Evolutionary conservation across 148 eudicot genomes (phyloP), one percentile per base, ranked within the genome.

Genomic region (Amaranthus hypochondriacus): DNA sequence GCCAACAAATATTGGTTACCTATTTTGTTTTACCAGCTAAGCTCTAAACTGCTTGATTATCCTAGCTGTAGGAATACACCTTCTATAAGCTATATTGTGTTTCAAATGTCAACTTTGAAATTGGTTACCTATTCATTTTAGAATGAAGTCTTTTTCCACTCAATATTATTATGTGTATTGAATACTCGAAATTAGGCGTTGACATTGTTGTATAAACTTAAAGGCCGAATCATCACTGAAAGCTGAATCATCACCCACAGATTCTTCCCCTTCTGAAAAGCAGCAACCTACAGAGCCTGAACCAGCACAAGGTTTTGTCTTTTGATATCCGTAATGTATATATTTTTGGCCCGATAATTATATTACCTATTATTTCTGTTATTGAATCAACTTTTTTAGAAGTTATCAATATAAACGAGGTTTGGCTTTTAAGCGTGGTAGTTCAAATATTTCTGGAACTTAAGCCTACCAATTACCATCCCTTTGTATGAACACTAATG

Each of bases 231-330:
- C 18, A 18, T 18, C 18, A 18, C 18, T 18, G 18, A 18, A 18
- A 18, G 18, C 18, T 18, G 18, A 18, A 18, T 77, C 74, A 9
- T 54, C 70, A 43, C 83, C 92, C 12, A 86, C 79, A 76, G 87
- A 79, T 70, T 56, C 89, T 51, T 85, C 78, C 21, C 75, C 81
- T 12, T 78, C 51, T 43, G 88, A 87, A 78, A 82, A 85, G 47
- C 18, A 18, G 18, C 76, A 80, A 68, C 69, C 89, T 75, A 62
- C 83, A 59, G 86, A 90, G 84, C 88, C 88, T 13, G 90, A 76
- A 73, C 89, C 92, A 7, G 89, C 64, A 21, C 79, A 86, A 79
- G 96, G 94, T 78, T 83, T 87, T 87, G 76, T 86, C 79, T 91
- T 87, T 68, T 93, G 89, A 88, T 48, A n/a, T 51, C 82, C 74